Base-by-base conservation (phyloP, 1,284 basidiomycete species). In the Austroboletus niveus region DNA sequence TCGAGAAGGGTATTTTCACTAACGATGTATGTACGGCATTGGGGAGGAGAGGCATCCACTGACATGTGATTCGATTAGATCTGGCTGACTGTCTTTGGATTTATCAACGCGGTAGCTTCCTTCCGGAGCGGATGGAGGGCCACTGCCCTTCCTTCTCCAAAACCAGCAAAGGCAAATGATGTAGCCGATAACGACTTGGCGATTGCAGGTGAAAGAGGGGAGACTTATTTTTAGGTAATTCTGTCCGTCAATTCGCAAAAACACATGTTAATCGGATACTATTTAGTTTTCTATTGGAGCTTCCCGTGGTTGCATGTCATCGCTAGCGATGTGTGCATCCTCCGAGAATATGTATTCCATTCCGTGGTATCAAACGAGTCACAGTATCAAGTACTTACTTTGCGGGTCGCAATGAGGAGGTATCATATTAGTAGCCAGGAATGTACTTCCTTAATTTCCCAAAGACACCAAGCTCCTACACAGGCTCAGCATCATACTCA, bases 111-210 rank as follows among this genome's bases (percentile, higher is more conserved):
- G 4, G 59, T 86, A 1, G 77, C 79, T 8, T 81, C 85, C 5
- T 89, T 89, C 72, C 74, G 82, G 56, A 81, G 77, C 40, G 89
- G 86, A 14, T 91, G 87, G 87, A 82, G 78, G 49, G 88, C 88
- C 2, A 89, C 86, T 15, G 79, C 82, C 9, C 69, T 84, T 27
- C 74, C 76, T 53, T 52, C 49, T 40, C 15, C 45, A 11, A 54
- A 46, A 24, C n/a, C 5, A 14, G 7, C 29, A 24, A 47, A 47
- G 30, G 11, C 20, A 5, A 22, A 38, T 41, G 49, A 55, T 2
- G 17, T 27, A 7, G 20, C 22, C 29, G 59, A 42, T 24, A 50
- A 36, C 17, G 55, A 57, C 11, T 32, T 52, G 31, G 43, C 8
- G 32, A 40, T 48, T 30, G 22, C 48, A 35, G 30, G 38, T 24